Conservation (phyloP, 2,329 filamentous ascomycete genomes). For the Ophiosphaerella herpotricha region DNA sequence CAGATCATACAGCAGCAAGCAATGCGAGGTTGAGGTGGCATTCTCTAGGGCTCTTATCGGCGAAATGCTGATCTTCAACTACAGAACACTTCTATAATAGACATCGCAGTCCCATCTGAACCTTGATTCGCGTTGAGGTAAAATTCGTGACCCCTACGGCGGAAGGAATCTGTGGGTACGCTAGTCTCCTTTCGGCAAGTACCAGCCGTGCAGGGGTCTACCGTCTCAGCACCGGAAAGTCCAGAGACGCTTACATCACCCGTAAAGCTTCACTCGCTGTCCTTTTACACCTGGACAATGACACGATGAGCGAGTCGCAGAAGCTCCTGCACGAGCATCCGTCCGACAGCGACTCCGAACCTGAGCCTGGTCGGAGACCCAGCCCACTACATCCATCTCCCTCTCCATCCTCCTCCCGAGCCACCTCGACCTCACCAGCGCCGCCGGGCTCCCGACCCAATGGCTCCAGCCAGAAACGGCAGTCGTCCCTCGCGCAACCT, state of each 20-base stretch:
- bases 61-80: no score
- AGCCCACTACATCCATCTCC: slow-evolving; percentile 31
- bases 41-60: no score
- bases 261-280: neutral
- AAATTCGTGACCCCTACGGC: no score
- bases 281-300: slow-evolving; percentile 31
- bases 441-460: slow-evolving; percentile 30
- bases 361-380: slow-evolving; percentile 19
- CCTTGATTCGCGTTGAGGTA: no score
- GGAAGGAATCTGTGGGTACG: neutral
- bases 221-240: slow-evolving; percentile 5
- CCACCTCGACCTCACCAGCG: slow-evolving; percentile 36
- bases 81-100: no score
- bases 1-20: no score
- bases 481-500: slow-evolving; percentile 54
- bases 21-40: no score
- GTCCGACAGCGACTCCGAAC: slow-evolving; percentile 36
- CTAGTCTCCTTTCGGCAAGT: slow-evolving; percentile 1
- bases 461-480: slow-evolving; percentile 35
- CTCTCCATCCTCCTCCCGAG: slow-evolving; percentile 33
- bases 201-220: slow-evolving; percentile 5
- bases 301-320: slow-evolving; percentile 46
- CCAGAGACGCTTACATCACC: slow-evolving; percentile 4
- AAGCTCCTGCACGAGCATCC: slow-evolving; percentile 44
- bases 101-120: no score